phyloP scores from a whole-genome alignment of 2,329 filamentous ascomycete species.

The Ophiosphaerella herpotricha region DNA sequence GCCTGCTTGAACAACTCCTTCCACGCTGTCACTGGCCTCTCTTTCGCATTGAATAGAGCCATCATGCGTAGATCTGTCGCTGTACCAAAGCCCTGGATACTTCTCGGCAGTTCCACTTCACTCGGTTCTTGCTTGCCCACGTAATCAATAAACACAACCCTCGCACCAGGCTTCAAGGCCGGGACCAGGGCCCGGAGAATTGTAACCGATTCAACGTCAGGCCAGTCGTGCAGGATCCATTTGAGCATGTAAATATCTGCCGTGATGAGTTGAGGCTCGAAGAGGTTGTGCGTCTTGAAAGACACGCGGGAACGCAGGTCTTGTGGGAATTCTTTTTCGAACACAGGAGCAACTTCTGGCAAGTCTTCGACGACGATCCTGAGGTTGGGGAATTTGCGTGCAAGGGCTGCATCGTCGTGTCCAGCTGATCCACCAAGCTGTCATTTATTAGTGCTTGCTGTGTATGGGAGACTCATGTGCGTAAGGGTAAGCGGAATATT shows the following conservation, averaged over 20 bases:
- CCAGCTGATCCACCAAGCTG: slow-evolving; percentile 38
- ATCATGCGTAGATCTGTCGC: slow-evolving; percentile 57
- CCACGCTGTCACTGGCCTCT: slow-evolving; percentile 55
- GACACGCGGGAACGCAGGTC: slow-evolving; percentile 33
- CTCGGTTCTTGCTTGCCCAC: slow-evolving; percentile 37
- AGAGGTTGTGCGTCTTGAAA: slow-evolving; percentile 61
- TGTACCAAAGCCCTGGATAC: slow-evolving; percentile 31
- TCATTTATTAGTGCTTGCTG: not conserved
- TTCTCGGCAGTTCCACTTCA: slow-evolving; percentile 28
- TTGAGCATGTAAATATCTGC: slow-evolving; percentile 62
- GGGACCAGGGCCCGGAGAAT: slow-evolving; percentile 56
- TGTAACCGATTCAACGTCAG: slow-evolving; percentile 51
- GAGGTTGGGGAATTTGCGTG: slow-evolving; percentile 31
- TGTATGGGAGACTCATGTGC: not conserved
- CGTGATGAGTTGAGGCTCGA: slow-evolving; percentile 59
- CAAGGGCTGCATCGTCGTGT: slow-evolving; percentile 37
- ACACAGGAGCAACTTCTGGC: slow-evolving; percentile 28
- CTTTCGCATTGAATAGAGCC: slow-evolving; percentile 56
- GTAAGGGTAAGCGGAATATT: slow-evolving; percentile 5
- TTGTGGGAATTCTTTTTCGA: slow-evolving; percentile 27
- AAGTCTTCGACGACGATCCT: slow-evolving; percentile 40
- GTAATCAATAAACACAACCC: slow-evolving; percentile 51
- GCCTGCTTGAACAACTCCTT: slow-evolving; percentile 52
- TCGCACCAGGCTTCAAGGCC: slow-evolving; percentile 60
- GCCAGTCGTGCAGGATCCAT: slow-evolving; percentile 67